phyloP scores from a whole-genome alignment of 306 rosid species.

The Cicer pinnatifidum region DNA sequence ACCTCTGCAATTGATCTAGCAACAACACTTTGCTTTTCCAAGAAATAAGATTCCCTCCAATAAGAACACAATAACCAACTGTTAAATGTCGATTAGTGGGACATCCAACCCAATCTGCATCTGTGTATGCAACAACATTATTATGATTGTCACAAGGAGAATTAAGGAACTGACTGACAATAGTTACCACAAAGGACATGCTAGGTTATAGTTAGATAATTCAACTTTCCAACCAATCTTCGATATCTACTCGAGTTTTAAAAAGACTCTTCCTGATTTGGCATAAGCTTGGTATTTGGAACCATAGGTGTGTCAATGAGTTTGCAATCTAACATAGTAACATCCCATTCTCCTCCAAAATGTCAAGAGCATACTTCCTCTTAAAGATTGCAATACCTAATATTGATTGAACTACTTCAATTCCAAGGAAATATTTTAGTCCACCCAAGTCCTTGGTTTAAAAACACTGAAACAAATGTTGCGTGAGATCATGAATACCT shows the following conservation, averaged over 20 bases:
- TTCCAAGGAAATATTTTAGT: background rate
- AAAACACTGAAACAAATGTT: background rate
- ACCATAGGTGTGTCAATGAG: background rate
- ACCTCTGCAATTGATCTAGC: background rate
- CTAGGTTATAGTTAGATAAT: background rate
- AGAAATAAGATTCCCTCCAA: background rate
- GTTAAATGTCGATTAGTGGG: background rate
- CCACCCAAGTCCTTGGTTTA: background rate
- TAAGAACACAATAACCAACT: background rate
- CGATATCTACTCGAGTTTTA: background rate
- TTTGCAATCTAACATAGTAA: no score
- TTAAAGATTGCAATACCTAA: background rate
- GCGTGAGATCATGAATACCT: background rate
- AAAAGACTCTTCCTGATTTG: background rate
- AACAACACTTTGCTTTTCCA: background rate
- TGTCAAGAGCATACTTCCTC: background rate
- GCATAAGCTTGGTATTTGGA: background rate
- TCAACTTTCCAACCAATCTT: background rate
- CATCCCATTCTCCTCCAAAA: background rate
- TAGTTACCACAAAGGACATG: background rate
- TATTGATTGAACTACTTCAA: background rate
- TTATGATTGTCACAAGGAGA: background rate
- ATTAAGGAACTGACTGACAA: background rate
- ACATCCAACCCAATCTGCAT: slow-evolving; percentile 3
- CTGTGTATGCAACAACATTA: background rate